Evolutionary conservation across 2,329 filamentous ascomycete genomes (phyloP).

Genomic region (Cadophora luteo-olivacea): DNA sequence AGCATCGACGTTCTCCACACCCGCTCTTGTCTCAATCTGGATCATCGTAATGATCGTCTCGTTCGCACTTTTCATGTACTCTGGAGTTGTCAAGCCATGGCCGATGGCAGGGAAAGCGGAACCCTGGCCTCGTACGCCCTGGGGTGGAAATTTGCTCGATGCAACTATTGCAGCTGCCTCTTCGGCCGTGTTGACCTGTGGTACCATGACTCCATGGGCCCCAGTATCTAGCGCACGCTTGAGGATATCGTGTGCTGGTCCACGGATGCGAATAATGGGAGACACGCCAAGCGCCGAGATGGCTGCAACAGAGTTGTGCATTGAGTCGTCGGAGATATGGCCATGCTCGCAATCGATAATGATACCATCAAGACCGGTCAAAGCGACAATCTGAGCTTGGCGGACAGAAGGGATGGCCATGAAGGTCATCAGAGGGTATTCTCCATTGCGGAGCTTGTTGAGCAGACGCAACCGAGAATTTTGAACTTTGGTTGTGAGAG

Average conservation of each 20-base stretch:
- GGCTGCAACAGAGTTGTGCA: conserved; percentile 61
- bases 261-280: conserved; percentile 50
- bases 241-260: conserved; percentile 52
- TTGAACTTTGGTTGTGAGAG: conserved; percentile 44
- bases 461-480: conserved; percentile 53
- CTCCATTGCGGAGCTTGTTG: conserved; percentile 50
- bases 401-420: conserved; percentile 55
- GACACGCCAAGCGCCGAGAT: conserved; percentile 55
- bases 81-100: conserved; percentile 52
- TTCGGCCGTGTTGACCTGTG: conserved; percentile 53
- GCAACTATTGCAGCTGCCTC: conserved; percentile 54
- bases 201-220: conserved; percentile 58
- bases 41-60: conserved; percentile 53
- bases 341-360: conserved; percentile 61
- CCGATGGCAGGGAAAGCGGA: conserved; percentile 56
- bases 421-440: conserved; percentile 56
- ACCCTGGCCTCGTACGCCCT: conserved; percentile 56
- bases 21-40: conserved; percentile 53
- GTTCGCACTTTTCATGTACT: conserved; percentile 58
- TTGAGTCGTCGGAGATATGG: conserved; percentile 56
- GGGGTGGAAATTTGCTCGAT: conserved; percentile 58
- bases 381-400: conserved; percentile 55
- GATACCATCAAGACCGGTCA: conserved; percentile 56
- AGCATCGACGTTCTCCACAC: conserved; percentile 53
- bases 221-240: conserved; percentile 59